These are phyloP conservation scores for Kluyveromyces nonfermentans DNA, from an alignment of 805 yeast genomes.

Conservation along the genomic window DNA sequence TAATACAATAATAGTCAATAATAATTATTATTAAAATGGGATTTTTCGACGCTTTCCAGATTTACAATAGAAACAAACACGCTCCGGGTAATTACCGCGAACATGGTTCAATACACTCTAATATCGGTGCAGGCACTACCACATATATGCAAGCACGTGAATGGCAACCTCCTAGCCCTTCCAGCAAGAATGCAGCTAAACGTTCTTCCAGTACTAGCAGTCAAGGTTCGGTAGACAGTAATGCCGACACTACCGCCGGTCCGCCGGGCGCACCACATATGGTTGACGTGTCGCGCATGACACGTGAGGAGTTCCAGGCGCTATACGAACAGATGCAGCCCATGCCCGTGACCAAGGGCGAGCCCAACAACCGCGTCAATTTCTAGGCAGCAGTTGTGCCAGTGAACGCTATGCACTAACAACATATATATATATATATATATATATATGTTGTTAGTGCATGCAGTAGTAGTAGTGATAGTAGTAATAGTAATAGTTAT, in stretches of 20 bases:
- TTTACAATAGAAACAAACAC: constrained; percentile 27
- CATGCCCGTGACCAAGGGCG: constrained; percentile 9
- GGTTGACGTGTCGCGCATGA: constrained; percentile 12
- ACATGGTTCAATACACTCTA: constrained; percentile 6
- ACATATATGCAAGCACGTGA: constrained; percentile 11
- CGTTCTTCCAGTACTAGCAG: not conserved
- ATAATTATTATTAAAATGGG: constrained; percentile 14
- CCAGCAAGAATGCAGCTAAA: not conserved
- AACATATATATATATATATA: too few species aligned
- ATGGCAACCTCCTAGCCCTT: not conserved
- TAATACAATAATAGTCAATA: too few species aligned
- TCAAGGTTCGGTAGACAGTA: not conserved
- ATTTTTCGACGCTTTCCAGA: constrained; percentile 27
- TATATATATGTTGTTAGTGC: too few species aligned
- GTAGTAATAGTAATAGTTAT: too few species aligned
- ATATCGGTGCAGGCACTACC: constrained; percentile 8
- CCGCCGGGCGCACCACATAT: constrained; percentile 4
- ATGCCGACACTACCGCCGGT: constrained; percentile 2
- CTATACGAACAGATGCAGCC: constrained; percentile 6
- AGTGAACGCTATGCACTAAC: too few species aligned
- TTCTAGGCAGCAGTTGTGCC: constrained; percentile 4
- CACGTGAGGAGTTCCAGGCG: constrained; percentile 11
- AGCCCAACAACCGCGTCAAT: constrained; percentile 15
- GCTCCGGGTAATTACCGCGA: constrained; percentile 8
- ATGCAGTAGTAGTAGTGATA: too few species aligned